Conservation (phyloP, 23 red algal genomes). For the Agarophyton chilense region DNA sequence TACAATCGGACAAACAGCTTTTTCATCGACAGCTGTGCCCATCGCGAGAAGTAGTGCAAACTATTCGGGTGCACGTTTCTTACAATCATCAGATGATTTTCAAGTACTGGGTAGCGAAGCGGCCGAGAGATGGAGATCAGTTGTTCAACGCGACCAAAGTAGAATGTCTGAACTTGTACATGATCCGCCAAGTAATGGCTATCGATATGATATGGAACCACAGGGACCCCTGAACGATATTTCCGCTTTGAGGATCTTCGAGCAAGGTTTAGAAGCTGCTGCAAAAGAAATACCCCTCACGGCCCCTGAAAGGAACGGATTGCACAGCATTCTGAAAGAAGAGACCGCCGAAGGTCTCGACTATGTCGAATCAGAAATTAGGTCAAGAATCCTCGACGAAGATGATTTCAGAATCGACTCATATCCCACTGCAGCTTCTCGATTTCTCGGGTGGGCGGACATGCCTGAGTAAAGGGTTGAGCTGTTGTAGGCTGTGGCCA, state of each 20-base stretch:
- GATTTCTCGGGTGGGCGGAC: conserved; percentile 10
- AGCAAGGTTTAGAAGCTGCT: not conserved
- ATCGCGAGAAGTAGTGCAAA: not conserved
- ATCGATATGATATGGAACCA: conserved; percentile 5
- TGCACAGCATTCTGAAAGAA: not conserved
- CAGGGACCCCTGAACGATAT: not conserved
- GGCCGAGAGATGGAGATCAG: not conserved
- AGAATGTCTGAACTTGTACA: not conserved
- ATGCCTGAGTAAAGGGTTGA: not conserved
- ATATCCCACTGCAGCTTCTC: not conserved
- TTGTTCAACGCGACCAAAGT: not conserved
- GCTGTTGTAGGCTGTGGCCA: not conserved
- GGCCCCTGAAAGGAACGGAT: not conserved
- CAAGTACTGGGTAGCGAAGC: not conserved
- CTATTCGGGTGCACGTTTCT: not conserved
- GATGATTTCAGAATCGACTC: not conserved
- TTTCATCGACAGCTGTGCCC: conserved; percentile 15
- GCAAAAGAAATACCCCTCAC: not conserved
- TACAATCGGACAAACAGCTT: not conserved
- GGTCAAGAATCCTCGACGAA: not conserved
- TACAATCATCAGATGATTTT: not conserved
- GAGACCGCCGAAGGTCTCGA: not conserved
- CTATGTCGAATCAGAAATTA: conserved; percentile 3
- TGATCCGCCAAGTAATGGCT: not conserved
- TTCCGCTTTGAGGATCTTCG: not conserved